Evolutionary conservation across 2,329 filamentous ascomycete genomes (phyloP).

Genomic region (Diplodia intermedia): DNA sequence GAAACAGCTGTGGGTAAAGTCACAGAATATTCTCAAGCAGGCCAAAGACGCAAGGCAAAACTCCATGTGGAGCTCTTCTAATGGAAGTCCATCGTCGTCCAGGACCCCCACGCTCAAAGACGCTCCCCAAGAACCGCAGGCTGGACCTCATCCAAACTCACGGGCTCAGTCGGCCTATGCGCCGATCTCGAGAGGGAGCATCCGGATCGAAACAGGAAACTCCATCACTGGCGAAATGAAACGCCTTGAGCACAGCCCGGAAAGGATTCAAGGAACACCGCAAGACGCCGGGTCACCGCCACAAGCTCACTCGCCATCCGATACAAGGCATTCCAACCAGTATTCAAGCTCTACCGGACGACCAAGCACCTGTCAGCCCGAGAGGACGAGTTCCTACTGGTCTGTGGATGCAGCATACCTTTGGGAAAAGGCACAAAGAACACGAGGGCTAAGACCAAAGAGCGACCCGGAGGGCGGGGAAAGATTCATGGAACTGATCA

Average conservation of each 20-base stretch:
- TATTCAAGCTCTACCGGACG: neutral
- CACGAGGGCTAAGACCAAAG: neutral
- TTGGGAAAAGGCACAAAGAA: neutral
- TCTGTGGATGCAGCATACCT: neutral
- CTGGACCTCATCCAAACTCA: too few species aligned
- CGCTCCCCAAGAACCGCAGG: neutral
- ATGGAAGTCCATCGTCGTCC: neutral
- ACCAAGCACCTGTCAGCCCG: neutral
- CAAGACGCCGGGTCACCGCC: neutral
- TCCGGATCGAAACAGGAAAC: neutral
- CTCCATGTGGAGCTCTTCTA: neutral
- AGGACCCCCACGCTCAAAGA: neutral
- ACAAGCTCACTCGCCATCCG: neutral
- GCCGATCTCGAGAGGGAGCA: neutral
- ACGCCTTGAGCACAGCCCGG: neutral
- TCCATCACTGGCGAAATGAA: neutral
- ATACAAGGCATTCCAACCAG: neutral
- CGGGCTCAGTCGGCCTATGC: neutral
- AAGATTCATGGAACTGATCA: neutral
- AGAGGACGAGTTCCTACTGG: neutral
- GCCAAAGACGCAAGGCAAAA: neutral
- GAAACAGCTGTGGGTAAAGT: neutral
- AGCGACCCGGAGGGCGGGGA: neutral
- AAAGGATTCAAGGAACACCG: neutral
- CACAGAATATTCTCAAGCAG: neutral